Evolutionary conservation across 2,329 filamentous ascomycete species (phyloP), one percentile per base, ranked within the genome.

Genomic region (Cladosporium phlei): DNA sequence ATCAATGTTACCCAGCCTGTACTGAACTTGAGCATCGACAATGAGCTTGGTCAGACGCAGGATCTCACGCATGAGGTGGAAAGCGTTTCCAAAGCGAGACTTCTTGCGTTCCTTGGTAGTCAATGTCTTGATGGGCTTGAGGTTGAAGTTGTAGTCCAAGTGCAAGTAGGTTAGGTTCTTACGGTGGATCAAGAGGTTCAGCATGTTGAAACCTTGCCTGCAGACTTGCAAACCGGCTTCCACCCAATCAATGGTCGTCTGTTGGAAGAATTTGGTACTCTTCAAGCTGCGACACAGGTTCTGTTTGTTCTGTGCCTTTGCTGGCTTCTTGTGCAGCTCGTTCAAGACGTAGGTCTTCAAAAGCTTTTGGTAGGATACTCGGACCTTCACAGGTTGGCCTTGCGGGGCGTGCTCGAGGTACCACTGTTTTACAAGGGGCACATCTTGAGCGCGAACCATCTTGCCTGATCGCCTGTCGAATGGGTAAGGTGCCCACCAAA

Each of bases 91-190:
- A 57, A 98, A 98, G 53, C 93, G 86, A 22, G 91, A 97, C 79
- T 98, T 98, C 76, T 98, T 98, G 59, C 93, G 86, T 74, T 98
- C 93, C 69, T 98, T 98, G 24, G 93, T 98, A 0, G 93, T 98
- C 57, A 98, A 69, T 0, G 93, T 98, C 76, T 98, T 98, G 66
- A 98, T 93, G 3, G 93, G 93, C 74, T 98, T 98, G 67, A 98
- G 64, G 68, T 98, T 98, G 76, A 98, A 98, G 69, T 98, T 98
- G 75, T 97, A 98, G 64, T 98, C 93, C 46, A 98, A 82, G 75
- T 98, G 94, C 47, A 98, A 78, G 63, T 98, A 98, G 0, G 93
- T 98, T 58, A 98, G 72, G 67, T 98, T 98, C 76, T 98, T 98
- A 60, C 93, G 85, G 65, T 98, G 93, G 56, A 98, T 98, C 56